Base-by-base conservation (phyloP, 2,329 filamentous ascomycete genomes). In the Trichoderma citrinoviride region DNA sequence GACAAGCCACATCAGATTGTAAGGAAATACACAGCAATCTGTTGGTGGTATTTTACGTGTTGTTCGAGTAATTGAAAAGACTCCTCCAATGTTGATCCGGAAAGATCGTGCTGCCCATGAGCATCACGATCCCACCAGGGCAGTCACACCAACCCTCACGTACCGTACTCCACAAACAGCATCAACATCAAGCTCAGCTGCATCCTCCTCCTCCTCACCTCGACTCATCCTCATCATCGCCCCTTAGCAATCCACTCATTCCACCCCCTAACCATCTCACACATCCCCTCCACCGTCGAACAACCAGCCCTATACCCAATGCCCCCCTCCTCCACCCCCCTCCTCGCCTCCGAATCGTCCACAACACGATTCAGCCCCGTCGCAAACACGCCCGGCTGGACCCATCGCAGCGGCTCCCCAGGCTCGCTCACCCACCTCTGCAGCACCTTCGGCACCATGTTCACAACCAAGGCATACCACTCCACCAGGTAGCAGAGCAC, bases 301-400 rank as follows among this genome's bases (percentile, higher is more conserved):
- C 73, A 77, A 7, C 73, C 72, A 3, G 71, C 74, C 54, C 61
- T 63, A 56, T 82, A 82, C 12, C 78, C 81, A 29, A 83, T 67
- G 0, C 80, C 80, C 0, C 80, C 80, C 8, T 79, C 74, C 37
- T 73, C 74, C 1, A 77, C 73, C 5, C 70, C 68, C 67, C 68
- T 76, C 67, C 74, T 72, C 6, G 80, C 80, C 52, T 72, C 69
- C 12, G 68, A 68, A 63, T 81, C 78, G 43, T 77, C 76, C 5
- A 77, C 72, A 5, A 81, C 66, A 40, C 74, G 70, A 58, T 79
- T 76, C 25, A 76, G 70, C 4, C 74, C 68, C 14, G 78, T 76
- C 5, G 71, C 73, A 56, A 81, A 75, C 4, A 75, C 71, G 1
- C 74, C 73, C 12, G 80, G 80, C 71, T 83, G 80, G 43, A 83